phyloP scores from a whole-genome alignment of 192 early-diverging fungal species.

The Podila verticillata region DNA sequence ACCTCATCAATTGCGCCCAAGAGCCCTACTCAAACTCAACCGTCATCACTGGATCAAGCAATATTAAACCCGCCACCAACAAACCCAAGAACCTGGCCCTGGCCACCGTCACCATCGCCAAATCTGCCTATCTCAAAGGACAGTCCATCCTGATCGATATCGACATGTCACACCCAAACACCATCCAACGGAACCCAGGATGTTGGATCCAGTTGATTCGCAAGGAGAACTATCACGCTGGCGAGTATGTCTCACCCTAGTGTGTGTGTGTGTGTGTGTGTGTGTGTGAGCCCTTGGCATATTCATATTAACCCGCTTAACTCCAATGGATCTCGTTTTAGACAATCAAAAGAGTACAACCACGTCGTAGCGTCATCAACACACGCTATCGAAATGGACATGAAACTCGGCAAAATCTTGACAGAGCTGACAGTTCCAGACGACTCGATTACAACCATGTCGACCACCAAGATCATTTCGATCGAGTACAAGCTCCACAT shows the following conservation, averaged over 20 bases:
- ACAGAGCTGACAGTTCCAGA: constrained; percentile 22
- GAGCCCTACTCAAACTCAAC: constrained; percentile 16
- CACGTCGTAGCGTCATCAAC: background rate
- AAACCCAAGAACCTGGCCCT: constrained; percentile 20
- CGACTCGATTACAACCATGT: constrained; percentile 10
- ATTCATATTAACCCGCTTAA: background rate
- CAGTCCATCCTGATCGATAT: constrained; percentile 7
- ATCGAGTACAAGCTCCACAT: constrained; percentile 33
- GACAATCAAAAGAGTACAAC: constrained; percentile 33
- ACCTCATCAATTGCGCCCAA: constrained; percentile 11
- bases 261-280: too few relatives aligned
- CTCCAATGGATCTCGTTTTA: background rate
- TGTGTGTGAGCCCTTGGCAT: background rate
- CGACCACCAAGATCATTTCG: constrained; percentile 17
- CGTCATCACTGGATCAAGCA: constrained; percentile 15
- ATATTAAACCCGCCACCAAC: constrained; percentile 23
- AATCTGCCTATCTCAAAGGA: constrained; percentile 23
- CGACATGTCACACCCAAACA: constrained; percentile 9
- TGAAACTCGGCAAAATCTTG: constrained; percentile 19
- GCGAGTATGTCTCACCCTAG: constrained; percentile 19
- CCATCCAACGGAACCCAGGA: constrained; percentile 23
- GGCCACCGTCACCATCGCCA: constrained; percentile 10
- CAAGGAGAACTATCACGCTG: constrained; percentile 25
- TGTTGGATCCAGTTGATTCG: constrained; percentile 45
- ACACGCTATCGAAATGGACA: background rate